A percentile compares a stretch with the other conserved stretches of the same genome.
Conservation (phyloP, 139 green algal species). For the Asterochloris sp. region DNA sequence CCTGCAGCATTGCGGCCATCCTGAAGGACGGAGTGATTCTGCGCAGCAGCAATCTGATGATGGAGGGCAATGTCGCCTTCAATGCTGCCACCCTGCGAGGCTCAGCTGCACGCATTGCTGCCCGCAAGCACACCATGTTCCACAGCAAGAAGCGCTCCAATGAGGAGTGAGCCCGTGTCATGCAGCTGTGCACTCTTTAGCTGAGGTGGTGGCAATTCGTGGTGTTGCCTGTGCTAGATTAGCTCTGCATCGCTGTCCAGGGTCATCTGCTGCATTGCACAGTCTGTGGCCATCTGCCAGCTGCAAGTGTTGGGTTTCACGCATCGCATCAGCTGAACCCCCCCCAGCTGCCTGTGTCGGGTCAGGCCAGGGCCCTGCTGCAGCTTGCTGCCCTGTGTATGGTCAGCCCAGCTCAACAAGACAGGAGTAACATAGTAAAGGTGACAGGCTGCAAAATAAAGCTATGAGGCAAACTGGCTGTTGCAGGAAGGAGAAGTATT, state of each 20-base stretch:
- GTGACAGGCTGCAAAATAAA: not conserved
- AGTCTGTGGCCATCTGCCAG: not conserved
- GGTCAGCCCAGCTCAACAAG: too few species aligned
- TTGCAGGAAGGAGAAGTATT: conserved; percentile 1
- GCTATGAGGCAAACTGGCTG: not conserved
- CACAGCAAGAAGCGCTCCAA: not conserved
- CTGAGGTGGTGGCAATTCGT: not conserved
- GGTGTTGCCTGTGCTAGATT: too few species aligned
- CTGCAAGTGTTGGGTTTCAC: not conserved
- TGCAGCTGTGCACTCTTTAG: not conserved
- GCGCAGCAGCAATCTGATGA: not conserved
- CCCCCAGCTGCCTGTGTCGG: too few species aligned
- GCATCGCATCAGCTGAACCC: not conserved
- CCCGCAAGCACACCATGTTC: conserved; percentile 2
- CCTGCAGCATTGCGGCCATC: conserved; percentile 9
- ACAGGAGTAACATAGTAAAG: too few species aligned
- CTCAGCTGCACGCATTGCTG: conserved; percentile 11
- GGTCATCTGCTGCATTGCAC: not conserved
- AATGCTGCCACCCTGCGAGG: not conserved
- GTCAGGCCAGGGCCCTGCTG: too few species aligned
- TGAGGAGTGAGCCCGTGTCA: not conserved
- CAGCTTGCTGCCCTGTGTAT: too few species aligned
- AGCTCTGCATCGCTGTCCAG: not conserved
- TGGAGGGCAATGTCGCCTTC: not conserved
- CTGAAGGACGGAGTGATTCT: conserved; percentile 12